A percentile compares a stretch with the other conserved stretches of the same genome.
These are phyloP conservation scores for Botrytis elliptica DNA, from an alignment of 2,329 filamentous ascomycete species.

Conservation along the genomic window DNA sequence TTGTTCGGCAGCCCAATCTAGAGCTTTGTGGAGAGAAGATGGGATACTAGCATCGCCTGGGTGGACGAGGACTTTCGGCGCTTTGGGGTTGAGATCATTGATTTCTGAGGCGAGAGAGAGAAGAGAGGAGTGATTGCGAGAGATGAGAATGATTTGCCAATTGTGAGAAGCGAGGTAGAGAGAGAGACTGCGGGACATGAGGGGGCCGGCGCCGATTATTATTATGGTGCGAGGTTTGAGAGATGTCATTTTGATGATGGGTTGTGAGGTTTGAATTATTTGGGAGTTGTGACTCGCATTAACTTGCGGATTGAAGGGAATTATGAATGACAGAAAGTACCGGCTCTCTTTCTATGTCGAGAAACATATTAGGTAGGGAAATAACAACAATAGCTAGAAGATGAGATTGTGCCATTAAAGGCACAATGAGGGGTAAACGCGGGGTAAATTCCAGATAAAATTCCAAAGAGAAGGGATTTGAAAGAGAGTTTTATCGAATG, in stretches of 20 bases:
- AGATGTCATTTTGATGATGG: neutral
- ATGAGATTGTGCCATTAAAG: neutral
- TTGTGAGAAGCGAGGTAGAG: constrained; percentile 17
- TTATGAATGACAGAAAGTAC: neutral
- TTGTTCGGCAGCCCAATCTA: constrained; percentile 8
- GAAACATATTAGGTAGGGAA: neutral
- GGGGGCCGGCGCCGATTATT: constrained; percentile 15
- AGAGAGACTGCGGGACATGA: constrained; percentile 19
- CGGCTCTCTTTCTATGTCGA: neutral
- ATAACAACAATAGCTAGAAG: neutral
- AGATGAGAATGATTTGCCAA: constrained; percentile 17
- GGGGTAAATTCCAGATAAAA: neutral
- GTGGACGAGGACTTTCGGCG: constrained; percentile 3
- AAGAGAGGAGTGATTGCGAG: neutral
- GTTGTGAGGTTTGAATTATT: neutral
- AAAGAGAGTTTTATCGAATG: neutral
- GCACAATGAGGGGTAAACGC: neutral
- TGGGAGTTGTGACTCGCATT: neutral
- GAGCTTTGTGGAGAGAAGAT: neutral
- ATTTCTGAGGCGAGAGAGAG: neutral
- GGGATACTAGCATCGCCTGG: constrained; percentile 4
- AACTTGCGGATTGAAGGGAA: neutral
- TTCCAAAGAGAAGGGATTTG: neutral
- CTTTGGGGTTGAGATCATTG: neutral
- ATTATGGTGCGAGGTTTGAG: constrained; percentile 14